Conservation (phyloP, 108 stramenopile genomes). For the Cyclostephanos tholiformis region DNA sequence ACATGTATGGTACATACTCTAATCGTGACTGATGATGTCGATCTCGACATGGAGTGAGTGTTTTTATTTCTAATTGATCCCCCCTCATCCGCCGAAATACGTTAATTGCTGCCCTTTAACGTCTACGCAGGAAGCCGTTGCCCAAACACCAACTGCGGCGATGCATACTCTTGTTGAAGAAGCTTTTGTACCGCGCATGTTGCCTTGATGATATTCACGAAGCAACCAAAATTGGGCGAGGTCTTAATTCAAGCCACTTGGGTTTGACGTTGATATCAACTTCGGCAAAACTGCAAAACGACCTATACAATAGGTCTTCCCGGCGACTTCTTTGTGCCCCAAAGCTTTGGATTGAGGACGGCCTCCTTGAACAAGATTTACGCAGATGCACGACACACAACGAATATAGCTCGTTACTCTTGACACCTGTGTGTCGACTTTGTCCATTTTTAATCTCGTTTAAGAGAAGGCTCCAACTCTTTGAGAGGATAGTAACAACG, state of each 20-base stretch:
- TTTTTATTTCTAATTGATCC: background rate
- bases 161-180: constrained; percentile 77
- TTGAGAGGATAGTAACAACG: constrained; percentile 82
- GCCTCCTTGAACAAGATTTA: constrained; percentile 72
- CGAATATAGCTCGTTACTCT: constrained; percentile 63
- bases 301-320: constrained; percentile 84
- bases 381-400: constrained; percentile 62
- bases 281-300: constrained; percentile 68
- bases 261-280: constrained; percentile 69
- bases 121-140: constrained; percentile 49
- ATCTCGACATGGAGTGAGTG: constrained; percentile 71
- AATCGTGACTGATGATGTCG: constrained; percentile 88
- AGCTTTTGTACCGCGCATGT: constrained; percentile 75
- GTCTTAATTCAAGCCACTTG: constrained; percentile 57
- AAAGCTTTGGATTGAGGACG: constrained; percentile 81
- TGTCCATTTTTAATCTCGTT: constrained; percentile 89
- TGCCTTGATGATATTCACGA: constrained; percentile 59
- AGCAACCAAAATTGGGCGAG: background rate
- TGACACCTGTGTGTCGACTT: constrained; percentile 70
- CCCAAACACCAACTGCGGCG: constrained; percentile 81
- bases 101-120: no score
- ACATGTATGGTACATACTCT: constrained; percentile 70
- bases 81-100: no score
- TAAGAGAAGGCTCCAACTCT: constrained; percentile 82
- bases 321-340: constrained; percentile 81